Base-by-base conservation (phyloP, 176 grass and related monocot species). In the Oryza longistaminata region DNA sequence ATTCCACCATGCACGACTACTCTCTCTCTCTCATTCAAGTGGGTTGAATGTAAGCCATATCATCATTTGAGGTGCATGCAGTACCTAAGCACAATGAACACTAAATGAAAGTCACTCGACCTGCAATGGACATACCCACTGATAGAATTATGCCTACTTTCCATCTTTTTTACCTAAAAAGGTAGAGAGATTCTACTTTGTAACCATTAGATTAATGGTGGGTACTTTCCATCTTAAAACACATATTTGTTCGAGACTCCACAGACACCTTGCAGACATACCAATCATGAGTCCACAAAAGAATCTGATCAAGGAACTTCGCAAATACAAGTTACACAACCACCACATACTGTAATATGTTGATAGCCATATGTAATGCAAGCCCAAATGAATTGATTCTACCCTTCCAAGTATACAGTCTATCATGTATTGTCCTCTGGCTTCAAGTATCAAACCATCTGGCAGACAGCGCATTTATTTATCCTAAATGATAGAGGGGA, bases 181-280 rank as follows among this genome's bases (percentile, higher is more conserved):
- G 29, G 2, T 31, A 31, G 29, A 31, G 2, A 31, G 29, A 31
- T 31, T 31, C 29, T 31, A 31, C 29, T 2, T 31, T 31, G 29
- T 31, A 31, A 31, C 2, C 29, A 31, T 31, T 31, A 31, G 29
- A 2, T 31, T 31, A 31, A 31, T 31, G 29, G 29, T 31, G 29
- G 29, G 29, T 67, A 27, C 73, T 68, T 55, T 3, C 45, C 42
- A 22, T 67, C n/a, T 12, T 31, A 53, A 9, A 31, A 71, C 19
- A 43, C 65, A 15, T 2, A 4, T 17, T 50, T 43, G 37, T 73
- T 48, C 74, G 8, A 82, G 29, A 82, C 72, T 61, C 68, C 11
- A 82, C n/a, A 82, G 69, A 34, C 9, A 76, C 55, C 14, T 72
- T 44, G 78, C 33, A 14, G 46, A 66, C n/a, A 39, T 15, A 22